phyloP scores from a whole-genome alignment of 2,329 filamentous ascomycete genomes.

The Aspergillus viridinutans region DNA sequence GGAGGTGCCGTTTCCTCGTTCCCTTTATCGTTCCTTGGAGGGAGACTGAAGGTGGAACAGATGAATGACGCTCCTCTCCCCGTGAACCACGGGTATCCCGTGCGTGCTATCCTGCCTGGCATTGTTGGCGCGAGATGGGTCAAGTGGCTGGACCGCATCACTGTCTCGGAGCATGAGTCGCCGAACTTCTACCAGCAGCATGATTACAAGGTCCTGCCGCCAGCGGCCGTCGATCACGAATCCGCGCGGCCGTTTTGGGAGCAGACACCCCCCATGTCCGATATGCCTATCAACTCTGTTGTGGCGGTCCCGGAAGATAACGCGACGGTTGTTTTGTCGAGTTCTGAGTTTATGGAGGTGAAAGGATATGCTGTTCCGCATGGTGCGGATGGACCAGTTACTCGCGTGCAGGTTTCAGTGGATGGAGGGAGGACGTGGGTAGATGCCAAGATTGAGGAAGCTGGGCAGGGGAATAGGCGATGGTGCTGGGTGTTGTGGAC shows the following conservation, averaged over 20 bases:
- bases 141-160: slow-evolving; percentile 55
- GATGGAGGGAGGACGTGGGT: slow-evolving; percentile 51
- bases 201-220: slow-evolving; percentile 58
- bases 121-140: slow-evolving; percentile 52
- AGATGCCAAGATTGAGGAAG: slow-evolving; percentile 40
- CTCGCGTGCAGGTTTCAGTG: slow-evolving; percentile 50
- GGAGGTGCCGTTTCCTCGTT: slow-evolving; percentile 29
- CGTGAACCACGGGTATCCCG: slow-evolving; percentile 50
- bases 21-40: not conserved
- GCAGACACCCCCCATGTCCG: slow-evolving; percentile 47
- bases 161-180: slow-evolving; percentile 48
- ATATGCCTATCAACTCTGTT: slow-evolving; percentile 56
- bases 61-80: slow-evolving; percentile 49
- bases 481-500: slow-evolving; percentile 59
- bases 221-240: slow-evolving; percentile 45
- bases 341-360: slow-evolving; percentile 45
- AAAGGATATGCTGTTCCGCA: slow-evolving; percentile 55
- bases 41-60: slow-evolving; percentile 16
- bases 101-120: slow-evolving; percentile 51
- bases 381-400: slow-evolving; percentile 50
- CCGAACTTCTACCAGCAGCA: slow-evolving; percentile 55
- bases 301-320: slow-evolving; percentile 47
- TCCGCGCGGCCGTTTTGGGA: slow-evolving; percentile 53
- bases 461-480: slow-evolving; percentile 30
- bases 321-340: slow-evolving; percentile 39